phyloP scores from a whole-genome alignment of 2,329 filamentous ascomycete genomes.

The Ascochyta lentis region DNA sequence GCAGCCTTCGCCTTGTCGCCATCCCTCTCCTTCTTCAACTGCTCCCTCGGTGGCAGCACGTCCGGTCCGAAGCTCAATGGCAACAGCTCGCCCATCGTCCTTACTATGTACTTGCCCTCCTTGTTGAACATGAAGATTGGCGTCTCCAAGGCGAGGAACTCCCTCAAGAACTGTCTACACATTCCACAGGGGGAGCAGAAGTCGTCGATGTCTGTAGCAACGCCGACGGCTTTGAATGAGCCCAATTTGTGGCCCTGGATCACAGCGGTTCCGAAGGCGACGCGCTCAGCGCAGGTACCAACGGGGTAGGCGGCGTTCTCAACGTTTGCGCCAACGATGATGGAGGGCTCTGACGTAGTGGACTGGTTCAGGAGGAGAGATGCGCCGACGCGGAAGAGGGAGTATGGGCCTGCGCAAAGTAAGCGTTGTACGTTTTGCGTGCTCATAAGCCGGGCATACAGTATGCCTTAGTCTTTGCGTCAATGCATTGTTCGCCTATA shows the following conservation, averaged over 20 bases:
- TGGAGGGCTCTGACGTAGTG: constrained; percentile 45
- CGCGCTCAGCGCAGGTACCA: constrained; percentile 92
- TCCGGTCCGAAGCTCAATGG: constrained; percentile 63
- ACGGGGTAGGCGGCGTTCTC: constrained; percentile 95
- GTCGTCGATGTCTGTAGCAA: constrained; percentile 75
- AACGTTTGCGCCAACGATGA: constrained; percentile 73
- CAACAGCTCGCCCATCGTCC: constrained; percentile 69
- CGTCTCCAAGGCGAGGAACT: constrained; percentile 58
- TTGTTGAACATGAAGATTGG: constrained; percentile 95
- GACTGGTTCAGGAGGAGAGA: constrained; percentile 65
- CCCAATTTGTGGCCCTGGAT: constrained; percentile 56
- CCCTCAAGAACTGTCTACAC: constrained; percentile 80
- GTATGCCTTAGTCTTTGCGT: constrained; percentile 81
- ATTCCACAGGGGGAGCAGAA: constrained; percentile 79
- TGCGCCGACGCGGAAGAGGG: constrained; percentile 87
- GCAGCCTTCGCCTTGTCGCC: constrained; percentile 33
- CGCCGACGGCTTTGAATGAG: constrained; percentile 73
- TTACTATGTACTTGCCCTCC: constrained; percentile 73
- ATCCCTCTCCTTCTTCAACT: constrained; percentile 37
- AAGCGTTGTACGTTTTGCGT: neutral
- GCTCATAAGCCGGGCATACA: constrained; percentile 59
- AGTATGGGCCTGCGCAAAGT: constrained; percentile 73
- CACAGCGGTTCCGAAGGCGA: constrained; percentile 81
- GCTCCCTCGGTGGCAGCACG: constrained; percentile 49
- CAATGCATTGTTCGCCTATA: constrained; percentile 68